These are phyloP conservation scores for Arabis alpina DNA, from an alignment of 345 rosid genomes.

Conservation along the genomic window DNA sequence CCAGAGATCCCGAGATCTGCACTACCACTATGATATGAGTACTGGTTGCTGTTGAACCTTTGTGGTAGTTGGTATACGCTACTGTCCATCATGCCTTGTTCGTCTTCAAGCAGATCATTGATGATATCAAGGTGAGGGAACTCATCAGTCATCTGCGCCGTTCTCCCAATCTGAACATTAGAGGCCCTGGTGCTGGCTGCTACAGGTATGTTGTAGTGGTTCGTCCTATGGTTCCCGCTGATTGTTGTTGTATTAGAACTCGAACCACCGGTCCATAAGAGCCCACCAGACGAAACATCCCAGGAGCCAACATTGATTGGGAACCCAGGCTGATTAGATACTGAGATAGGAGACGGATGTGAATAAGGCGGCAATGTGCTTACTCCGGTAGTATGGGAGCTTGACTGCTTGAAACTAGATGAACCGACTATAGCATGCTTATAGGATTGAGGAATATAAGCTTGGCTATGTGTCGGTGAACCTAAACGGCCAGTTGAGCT, in stretches of 20 bases:
- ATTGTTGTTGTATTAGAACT: conserved; percentile 45
- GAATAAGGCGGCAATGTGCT: conserved; percentile 50
- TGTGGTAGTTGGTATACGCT: conserved; percentile 49
- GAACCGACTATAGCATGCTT: conserved; percentile 69
- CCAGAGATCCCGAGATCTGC: conserved; percentile 55
- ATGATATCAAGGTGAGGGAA: conserved; percentile 95
- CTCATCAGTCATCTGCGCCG: conserved; percentile 63
- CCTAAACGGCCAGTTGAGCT: conserved; percentile 83
- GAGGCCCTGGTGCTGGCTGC: background rate
- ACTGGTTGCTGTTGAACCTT: conserved; percentile 55
- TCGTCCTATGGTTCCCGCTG: conserved; percentile 15
- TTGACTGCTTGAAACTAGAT: conserved; percentile 46
- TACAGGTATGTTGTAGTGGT: conserved; percentile 48
- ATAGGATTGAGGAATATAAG: conserved; percentile 74
- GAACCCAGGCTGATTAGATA: conserved; percentile 50
- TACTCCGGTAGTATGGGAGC: conserved; percentile 52
- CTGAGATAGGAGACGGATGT: conserved; percentile 50
- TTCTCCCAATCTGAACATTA: conserved; percentile 46
- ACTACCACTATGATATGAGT: conserved; percentile 51
- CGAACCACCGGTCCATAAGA: conserved; percentile 53
- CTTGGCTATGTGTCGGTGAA: conserved; percentile 51
- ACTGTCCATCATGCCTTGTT: conserved; percentile 51
- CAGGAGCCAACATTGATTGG: conserved; percentile 51
- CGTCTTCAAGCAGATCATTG: conserved; percentile 92
- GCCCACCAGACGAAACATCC: conserved; percentile 51